These are phyloP conservation scores for Mollisia scopiformis DNA, from an alignment of 2,329 filamentous ascomycete species.

Conservation along the genomic window DNA sequence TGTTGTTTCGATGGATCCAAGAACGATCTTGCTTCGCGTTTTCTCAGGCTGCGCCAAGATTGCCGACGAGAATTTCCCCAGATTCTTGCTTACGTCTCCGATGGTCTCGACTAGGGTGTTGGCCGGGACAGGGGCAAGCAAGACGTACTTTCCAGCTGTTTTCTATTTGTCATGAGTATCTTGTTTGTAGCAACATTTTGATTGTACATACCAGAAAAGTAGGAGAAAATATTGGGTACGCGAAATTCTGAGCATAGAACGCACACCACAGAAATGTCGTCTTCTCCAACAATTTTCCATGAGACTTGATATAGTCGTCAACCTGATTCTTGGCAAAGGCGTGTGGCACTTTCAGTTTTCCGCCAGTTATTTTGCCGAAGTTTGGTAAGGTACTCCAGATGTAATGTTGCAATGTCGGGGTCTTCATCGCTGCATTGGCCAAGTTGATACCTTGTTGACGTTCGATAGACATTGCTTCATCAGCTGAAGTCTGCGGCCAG, in stretches of 20 bases:
- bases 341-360: slow-evolving; percentile 41
- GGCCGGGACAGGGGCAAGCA: slow-evolving; percentile 32
- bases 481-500: slow-evolving; percentile 41
- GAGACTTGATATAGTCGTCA: slow-evolving; percentile 39
- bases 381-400: slow-evolving; percentile 47
- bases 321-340: slow-evolving; percentile 39
- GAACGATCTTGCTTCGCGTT: slow-evolving; percentile 37
- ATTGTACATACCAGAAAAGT: slow-evolving; percentile 27
- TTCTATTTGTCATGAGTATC: slow-evolving; percentile 17
- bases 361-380: slow-evolving; percentile 39
- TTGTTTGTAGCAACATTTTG: too few relatives aligned
- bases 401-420: slow-evolving; percentile 44
- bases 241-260: slow-evolving; percentile 41
- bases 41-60: slow-evolving; percentile 37
- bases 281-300: slow-evolving; percentile 38
- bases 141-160: slow-evolving; percentile 34
- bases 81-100: slow-evolving; percentile 38
- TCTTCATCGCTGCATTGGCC: slow-evolving; percentile 44
- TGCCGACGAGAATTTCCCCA: slow-evolving; percentile 38
- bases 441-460: slow-evolving; percentile 49
- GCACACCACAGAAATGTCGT: slow-evolving; percentile 45
- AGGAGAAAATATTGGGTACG: slow-evolving; percentile 32
- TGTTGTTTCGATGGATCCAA: slow-evolving; percentile 30
- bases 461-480: slow-evolving; percentile 42
- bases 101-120: slow-evolving; percentile 35